A percentile compares a stretch with the other conserved stretches of the same genome.
These are phyloP conservation scores for Globisporangium ultimum DNA, from an alignment of 352 stramenopile genomes.

Conservation along the genomic window DNA sequence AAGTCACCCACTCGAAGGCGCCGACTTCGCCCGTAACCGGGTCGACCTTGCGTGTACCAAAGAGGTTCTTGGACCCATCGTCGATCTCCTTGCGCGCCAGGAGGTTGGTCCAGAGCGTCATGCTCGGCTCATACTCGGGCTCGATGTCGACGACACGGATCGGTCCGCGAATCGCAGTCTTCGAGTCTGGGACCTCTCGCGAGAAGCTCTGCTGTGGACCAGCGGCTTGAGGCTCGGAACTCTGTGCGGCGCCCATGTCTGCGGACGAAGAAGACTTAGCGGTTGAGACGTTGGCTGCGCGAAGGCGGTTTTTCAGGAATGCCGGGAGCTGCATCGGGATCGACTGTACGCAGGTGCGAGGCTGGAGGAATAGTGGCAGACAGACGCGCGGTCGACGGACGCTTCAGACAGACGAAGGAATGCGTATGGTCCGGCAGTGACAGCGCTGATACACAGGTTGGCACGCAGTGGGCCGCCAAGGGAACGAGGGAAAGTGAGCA, in stretches of 20 bases:
- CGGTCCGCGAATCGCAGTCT: constrained; percentile 15
- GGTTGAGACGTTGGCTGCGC: not conserved
- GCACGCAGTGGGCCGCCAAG: no score
- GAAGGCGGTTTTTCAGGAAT: not conserved
- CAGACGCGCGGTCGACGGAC: no score
- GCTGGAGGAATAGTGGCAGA: not conserved
- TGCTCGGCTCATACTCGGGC: constrained; percentile 31
- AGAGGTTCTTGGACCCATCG: constrained; percentile 42
- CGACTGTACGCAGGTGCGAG: no score
- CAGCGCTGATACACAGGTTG: no score
- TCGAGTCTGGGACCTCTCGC: constrained; percentile 14
- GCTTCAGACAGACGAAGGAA: no score
- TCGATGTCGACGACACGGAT: constrained; percentile 18
- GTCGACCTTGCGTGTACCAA: constrained; percentile 41
- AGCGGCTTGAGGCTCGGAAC: constrained; percentile 1
- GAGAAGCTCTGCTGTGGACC: constrained; percentile 6
- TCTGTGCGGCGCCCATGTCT: constrained; percentile 2
- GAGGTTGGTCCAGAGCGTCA: constrained; percentile 59
- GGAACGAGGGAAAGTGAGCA: no score
- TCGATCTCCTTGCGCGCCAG: constrained; percentile 41
- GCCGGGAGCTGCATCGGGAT: not conserved
- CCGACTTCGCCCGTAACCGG: constrained; percentile 29
- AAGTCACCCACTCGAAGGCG: constrained; percentile 50
- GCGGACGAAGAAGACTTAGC: not conserved
- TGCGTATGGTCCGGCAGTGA: no score